Percentiles rank a stretch among this genome's conserved stretches.
Evolutionary conservation across 2,329 filamentous ascomycete species (phyloP).

Genomic region (Trichophyton schoenleinii): DNA sequence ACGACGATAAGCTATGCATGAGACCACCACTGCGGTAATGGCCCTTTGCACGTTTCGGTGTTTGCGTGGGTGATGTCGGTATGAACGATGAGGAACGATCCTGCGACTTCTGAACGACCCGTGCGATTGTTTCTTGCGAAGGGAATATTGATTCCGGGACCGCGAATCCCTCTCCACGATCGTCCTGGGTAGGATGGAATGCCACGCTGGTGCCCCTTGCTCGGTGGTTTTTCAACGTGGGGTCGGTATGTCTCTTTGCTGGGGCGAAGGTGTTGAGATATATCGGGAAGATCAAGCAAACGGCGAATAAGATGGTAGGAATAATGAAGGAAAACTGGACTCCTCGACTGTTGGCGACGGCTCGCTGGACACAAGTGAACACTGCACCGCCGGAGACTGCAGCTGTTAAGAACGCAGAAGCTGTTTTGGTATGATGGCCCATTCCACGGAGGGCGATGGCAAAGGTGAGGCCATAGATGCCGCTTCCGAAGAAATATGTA

Average conservation of each 20-base stretch:
- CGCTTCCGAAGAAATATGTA: constrained; percentile 48
- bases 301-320: constrained; percentile 40
- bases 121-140: neutral
- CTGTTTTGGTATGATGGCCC: constrained; percentile 46
- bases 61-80: neutral
- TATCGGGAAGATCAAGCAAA: constrained; percentile 41
- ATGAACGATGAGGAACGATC: neutral
- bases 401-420: constrained; percentile 41
- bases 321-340: constrained; percentile 42
- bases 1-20: neutral
- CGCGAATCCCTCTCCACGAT: neutral
- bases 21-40: neutral
- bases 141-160: constrained; percentile 3
- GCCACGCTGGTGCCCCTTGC: neutral
- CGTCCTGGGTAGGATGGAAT: neutral
- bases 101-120: neutral
- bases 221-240: constrained; percentile 13
- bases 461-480: constrained; percentile 48
- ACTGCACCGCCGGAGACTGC: constrained; percentile 43
- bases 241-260: constrained; percentile 41
- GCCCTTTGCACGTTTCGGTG: neutral
- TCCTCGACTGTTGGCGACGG: constrained; percentile 29
- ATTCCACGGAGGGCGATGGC: constrained; percentile 47
- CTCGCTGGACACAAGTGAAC: constrained; percentile 44
- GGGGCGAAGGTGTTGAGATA: constrained; percentile 40